These are phyloP conservation scores for Poteriospumella lacustris DNA, from an alignment of 108 stramenopile genomes.

Conservation along the genomic window DNA sequence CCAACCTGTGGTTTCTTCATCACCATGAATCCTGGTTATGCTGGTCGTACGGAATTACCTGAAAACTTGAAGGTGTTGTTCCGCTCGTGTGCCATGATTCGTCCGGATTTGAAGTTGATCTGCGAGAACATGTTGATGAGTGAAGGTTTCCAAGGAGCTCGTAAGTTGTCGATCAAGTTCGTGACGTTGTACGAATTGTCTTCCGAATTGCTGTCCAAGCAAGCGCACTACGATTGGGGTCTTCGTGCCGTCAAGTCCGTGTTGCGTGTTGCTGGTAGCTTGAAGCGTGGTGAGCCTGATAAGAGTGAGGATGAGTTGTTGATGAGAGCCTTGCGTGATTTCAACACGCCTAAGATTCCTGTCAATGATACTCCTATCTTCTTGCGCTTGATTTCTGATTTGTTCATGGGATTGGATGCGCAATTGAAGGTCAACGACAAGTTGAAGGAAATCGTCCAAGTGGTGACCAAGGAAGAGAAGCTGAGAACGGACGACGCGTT, in stretches of 20 bases:
- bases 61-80: conserved; percentile 83
- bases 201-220: conserved; percentile 73
- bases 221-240: conserved; percentile 86
- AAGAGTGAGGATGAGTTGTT: conserved; percentile 75
- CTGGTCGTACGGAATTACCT: conserved; percentile 78
- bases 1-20: conserved; percentile 82
- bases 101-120: conserved; percentile 79
- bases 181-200: conserved; percentile 78
- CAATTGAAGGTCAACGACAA: conserved; percentile 70
- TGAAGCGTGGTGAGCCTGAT: conserved; percentile 78
- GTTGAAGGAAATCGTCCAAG: conserved; percentile 60
- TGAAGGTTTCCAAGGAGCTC: conserved; percentile 79
- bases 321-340: conserved; percentile 82
- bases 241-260: conserved; percentile 82
- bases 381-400: conserved; percentile 72
- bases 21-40: conserved; percentile 87
- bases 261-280: conserved; percentile 73
- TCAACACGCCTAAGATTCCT: conserved; percentile 84
- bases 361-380: conserved; percentile 78
- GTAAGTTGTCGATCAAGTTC: conserved; percentile 76
- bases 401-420: conserved; percentile 72
- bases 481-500: conserved; percentile 49
- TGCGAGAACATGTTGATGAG: conserved; percentile 90
- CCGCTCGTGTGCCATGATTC: conserved; percentile 84
- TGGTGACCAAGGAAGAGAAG: conserved; percentile 59